Evolutionary conservation across 257 asterid genomes (phyloP), one percentile per base, ranked within the genome.

Genomic region (Echites panduratus): DNA sequence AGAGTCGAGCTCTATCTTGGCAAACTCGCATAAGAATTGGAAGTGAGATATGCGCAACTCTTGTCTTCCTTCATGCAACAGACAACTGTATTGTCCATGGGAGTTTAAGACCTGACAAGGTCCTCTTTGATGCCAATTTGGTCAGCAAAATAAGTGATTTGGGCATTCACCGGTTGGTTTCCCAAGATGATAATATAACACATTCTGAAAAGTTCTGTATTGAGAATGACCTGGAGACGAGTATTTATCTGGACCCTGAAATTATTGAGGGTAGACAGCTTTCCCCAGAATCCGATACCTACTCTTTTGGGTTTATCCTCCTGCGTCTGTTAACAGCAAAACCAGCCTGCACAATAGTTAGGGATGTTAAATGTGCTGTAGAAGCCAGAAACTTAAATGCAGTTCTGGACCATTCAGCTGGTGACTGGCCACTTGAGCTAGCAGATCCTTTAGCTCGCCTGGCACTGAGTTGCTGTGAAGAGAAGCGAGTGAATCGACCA

Each of bases 361-460:
- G 84, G 78, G 97, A 94, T 68, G 90, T 91, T 73, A 79, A 71
- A 70, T 85, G 91, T 84, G 95, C 97, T 48, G 52, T 87, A 54
- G 87, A 86, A 77, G 83, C 81, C 58, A 97, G 95, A 68, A 77
- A 82, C 32, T 72, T 89, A 65, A 82, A 80, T 27, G 27, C 83
- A 14, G 77, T 91, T 52, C 77, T 94, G 56, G 97, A 91, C 83
- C 53, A 49, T 59, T 87, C 93, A 53, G 96, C 97, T 40, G 98
- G 97, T 45, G 91, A 94, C n/a, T 94, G 98, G 98, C 93, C 97
- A 61, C 56, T 76, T 64, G 84, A 71, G 82, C 80, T 26, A 68
- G 89, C 82, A 1, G 76, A 79, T 52, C 80, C 81, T 78, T 71
- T 94, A 59, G 87, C 90, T 80, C 40, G 66, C 76, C 73, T 94